phyloP scores from a whole-genome alignment of 2,329 filamentous ascomycete genomes.

The Verticillium longisporum region DNA sequence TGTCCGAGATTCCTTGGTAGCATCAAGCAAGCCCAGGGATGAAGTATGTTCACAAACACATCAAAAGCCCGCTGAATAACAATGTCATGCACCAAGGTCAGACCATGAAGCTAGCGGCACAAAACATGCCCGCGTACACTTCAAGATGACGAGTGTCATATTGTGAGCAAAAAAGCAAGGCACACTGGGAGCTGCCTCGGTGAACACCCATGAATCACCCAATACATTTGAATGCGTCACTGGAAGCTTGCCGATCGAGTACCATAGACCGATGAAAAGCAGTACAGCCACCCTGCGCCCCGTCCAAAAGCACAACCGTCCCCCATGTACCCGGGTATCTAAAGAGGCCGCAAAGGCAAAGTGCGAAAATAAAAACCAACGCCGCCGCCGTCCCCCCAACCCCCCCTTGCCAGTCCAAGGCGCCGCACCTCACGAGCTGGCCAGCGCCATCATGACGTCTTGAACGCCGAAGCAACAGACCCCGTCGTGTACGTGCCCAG shows the following conservation, averaged over 20 bases:
- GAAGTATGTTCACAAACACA: too few species aligned
- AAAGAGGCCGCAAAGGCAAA: neutral
- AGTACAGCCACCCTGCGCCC: neutral
- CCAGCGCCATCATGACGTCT: neutral
- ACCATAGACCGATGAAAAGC: neutral
- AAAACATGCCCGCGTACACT: too few species aligned
- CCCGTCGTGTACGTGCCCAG: slow-evolving; percentile 33
- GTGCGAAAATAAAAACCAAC: neutral
- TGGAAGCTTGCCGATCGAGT: too few species aligned
- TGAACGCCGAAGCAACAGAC: neutral
- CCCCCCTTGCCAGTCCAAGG: neutral
- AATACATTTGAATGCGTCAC: neutral
- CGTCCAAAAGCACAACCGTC: neutral
- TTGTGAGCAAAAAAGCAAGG: too few species aligned
- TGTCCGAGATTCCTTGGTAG: too few species aligned
- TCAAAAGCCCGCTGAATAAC: too few species aligned
- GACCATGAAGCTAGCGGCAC: too few species aligned
- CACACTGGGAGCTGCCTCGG: too few species aligned
- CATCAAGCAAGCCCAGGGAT: too few species aligned
- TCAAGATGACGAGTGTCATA: too few species aligned
- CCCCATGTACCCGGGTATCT: neutral
- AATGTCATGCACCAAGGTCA: too few species aligned
- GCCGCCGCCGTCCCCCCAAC: neutral
- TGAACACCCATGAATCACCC: too few species aligned
- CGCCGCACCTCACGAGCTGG: neutral